Conservation (phyloP, 2,329 filamentous ascomycete genomes). For the Pseudogymnoascus sp. region DNA sequence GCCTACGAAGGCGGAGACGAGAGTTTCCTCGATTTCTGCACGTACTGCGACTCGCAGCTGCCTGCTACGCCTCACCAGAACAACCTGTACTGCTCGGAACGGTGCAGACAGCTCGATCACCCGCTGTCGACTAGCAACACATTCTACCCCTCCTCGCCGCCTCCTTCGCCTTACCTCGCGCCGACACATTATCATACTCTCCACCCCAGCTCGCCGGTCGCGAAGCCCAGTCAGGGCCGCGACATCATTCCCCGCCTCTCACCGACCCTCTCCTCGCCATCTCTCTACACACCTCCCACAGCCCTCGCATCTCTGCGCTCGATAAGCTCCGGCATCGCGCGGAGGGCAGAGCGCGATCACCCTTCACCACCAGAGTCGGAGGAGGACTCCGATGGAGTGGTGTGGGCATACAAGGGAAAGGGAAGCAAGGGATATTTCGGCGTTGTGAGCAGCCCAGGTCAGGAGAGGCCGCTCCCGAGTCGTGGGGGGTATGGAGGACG, state of each 20-base stretch:
- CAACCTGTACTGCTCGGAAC: neutral
- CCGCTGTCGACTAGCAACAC: neutral
- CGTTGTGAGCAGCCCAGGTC: neutral
- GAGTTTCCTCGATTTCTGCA: neutral
- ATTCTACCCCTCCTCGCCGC: neutral
- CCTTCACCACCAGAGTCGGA: neutral
- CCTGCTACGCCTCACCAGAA: neutral
- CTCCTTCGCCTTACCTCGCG: neutral
- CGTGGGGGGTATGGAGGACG: neutral
- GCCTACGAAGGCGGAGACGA: neutral
- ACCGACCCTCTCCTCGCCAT: neutral
- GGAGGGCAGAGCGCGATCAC: neutral
- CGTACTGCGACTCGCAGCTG: neutral
- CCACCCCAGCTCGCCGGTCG: neutral
- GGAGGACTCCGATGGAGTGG: neutral
- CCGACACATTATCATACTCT: neutral
- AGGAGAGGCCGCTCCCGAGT: neutral
- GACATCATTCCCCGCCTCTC: neutral
- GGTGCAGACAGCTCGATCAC: neutral
- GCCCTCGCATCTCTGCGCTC: neutral
- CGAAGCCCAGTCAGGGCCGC: neutral
- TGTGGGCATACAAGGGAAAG: neutral
- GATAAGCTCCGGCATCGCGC: neutral
- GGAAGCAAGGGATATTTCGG: neutral
- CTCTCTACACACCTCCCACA: neutral